Evolutionary conservation across 164 flowering plant genomes (phyloP).

Genomic region (Cinnamomum micranthum): DNA sequence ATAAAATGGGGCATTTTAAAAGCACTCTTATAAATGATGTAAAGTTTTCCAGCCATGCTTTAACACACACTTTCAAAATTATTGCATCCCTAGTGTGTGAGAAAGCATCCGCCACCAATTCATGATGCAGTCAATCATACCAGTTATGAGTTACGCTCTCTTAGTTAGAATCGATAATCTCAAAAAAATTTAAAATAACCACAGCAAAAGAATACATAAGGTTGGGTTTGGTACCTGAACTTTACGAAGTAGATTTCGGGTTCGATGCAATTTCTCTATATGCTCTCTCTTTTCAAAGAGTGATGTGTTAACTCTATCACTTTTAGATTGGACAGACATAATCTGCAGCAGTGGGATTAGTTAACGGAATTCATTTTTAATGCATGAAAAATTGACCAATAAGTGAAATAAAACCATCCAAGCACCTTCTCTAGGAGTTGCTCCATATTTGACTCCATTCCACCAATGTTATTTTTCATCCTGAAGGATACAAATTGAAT

Average conservation of each 20-base stretch:
- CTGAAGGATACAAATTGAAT: constrained; percentile 30
- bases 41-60: too few relatives aligned
- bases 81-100: too few relatives aligned
- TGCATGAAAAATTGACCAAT: background rate
- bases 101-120: too few relatives aligned
- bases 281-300: constrained; percentile 92
- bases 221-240: constrained; percentile 63
- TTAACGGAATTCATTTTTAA: background rate
- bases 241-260: constrained; percentile 91
- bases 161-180: too few relatives aligned
- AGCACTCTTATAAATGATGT: too few relatives aligned
- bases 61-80: too few relatives aligned
- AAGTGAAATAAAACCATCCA: background rate
- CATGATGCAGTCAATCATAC: too few relatives aligned
- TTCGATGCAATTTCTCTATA: constrained; percentile 93
- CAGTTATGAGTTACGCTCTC: too few relatives aligned
- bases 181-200: too few relatives aligned
- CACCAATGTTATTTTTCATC: constrained; percentile 95
- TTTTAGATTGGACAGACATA: constrained; percentile 90
- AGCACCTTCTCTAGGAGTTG: constrained; percentile 90
- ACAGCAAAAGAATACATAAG: too few relatives aligned
- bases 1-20: too few relatives aligned
- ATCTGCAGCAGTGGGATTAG: constrained; percentile 48
- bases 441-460: constrained; percentile 97
- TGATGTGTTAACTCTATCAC: constrained; percentile 91